Conservation (phyloP, 495 filamentous ascomycete species). For the Rusavskia elegans region DNA sequence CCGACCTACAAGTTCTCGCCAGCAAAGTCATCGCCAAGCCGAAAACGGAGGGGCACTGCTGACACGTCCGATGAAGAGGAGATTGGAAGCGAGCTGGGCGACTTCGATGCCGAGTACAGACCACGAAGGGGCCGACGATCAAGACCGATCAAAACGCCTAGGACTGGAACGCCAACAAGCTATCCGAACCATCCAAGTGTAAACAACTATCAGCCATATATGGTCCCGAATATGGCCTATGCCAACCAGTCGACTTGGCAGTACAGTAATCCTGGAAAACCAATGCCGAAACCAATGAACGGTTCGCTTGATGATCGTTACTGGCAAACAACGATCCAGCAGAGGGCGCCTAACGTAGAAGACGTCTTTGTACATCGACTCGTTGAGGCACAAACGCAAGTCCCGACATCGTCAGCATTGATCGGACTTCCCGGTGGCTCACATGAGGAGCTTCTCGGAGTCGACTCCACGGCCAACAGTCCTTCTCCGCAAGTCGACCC, state of each 20-base stretch:
- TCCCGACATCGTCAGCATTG: constrained; percentile 17
- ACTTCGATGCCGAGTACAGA: constrained; percentile 15
- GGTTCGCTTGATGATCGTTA: constrained; percentile 38
- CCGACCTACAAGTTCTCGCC: constrained; percentile 94
- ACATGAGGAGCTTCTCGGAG: constrained; percentile 37
- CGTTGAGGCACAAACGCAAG: constrained; percentile 15
- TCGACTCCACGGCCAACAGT: constrained; percentile 13
- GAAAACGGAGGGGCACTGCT: constrained; percentile 34
- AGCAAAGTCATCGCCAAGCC: constrained; percentile 44
- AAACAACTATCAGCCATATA: not conserved
- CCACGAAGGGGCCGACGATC: constrained; percentile 16
- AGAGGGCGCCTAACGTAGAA: constrained; percentile 27
- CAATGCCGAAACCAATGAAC: constrained; percentile 37
- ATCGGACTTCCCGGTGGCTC: constrained; percentile 37
- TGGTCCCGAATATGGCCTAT: not conserved
- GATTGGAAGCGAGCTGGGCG: constrained; percentile 22
- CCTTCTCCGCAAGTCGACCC: constrained; percentile 28
- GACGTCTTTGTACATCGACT: constrained; percentile 35
- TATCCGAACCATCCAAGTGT: not conserved
- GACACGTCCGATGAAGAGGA: constrained; percentile 21
- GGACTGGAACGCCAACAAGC: constrained; percentile 9
- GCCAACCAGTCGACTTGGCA: constrained; percentile 40
- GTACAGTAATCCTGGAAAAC: constrained; percentile 43
- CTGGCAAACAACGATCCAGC: constrained; percentile 41
- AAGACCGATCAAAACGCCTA: constrained; percentile 1